Percentiles rank a stretch among this genome's conserved stretches.
Evolutionary conservation across 371 early-diverging fungal species (phyloP).

Genomic region (Lichtheimia hyalospora): DNA sequence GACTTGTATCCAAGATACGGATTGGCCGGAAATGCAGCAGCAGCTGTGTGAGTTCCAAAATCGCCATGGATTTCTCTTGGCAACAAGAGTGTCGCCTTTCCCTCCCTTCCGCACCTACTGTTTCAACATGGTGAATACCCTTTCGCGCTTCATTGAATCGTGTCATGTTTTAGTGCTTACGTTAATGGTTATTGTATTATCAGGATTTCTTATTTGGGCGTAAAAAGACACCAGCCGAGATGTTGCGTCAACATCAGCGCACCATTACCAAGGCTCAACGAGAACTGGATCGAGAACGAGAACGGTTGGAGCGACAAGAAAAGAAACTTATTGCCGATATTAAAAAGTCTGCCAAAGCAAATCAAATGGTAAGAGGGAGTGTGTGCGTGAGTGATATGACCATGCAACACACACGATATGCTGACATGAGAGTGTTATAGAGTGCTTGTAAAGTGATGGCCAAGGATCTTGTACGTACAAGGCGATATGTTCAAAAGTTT

Average conservation of each 20-base stretch:
- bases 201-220: constrained; percentile 71
- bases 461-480: constrained; percentile 94
- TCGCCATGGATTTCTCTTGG: too few species aligned
- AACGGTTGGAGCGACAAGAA: constrained; percentile 90
- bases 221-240: constrained; percentile 83
- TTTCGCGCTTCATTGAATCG: too few species aligned
- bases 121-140: too few species aligned
- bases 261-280: constrained; percentile 86
- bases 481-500: constrained; percentile 92
- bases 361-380: constrained; percentile 74
- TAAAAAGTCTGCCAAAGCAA: constrained; percentile 87
- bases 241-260: constrained; percentile 90
- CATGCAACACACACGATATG: too few species aligned
- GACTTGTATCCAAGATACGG: too few species aligned
- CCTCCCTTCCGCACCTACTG: too few species aligned
- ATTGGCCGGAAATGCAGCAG: too few species aligned
- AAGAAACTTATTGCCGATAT: constrained; percentile 94
- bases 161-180: too few species aligned
- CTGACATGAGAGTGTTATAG: constrained; percentile 29
- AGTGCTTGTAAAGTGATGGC: constrained; percentile 95
- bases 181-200: too few species aligned
- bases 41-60: too few species aligned
- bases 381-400: too few species aligned
- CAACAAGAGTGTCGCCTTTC: too few species aligned
- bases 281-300: constrained; percentile 91